Base-by-base conservation (phyloP, 805 yeast genomes). In the Hanseniaspora jakobsenii region DNA sequence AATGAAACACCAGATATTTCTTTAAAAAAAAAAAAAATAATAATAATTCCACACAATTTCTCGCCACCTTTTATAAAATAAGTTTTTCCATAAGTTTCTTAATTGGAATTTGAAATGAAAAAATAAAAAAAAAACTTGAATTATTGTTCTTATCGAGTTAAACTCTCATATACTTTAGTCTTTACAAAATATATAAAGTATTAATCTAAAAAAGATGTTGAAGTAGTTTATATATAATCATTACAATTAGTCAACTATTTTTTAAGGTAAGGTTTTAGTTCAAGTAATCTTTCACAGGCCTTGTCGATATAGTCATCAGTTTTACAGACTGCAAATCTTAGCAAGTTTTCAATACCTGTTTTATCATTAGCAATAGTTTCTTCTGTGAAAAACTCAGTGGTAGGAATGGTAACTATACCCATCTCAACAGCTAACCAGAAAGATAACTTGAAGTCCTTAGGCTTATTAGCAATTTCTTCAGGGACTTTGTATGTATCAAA, bases 371-470 rank as follows among this genome's bases (percentile, higher is more conserved):
- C 72, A 35, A 77, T 71, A 55, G 83, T 76, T 57, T 91, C 91
- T 62, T 89, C 97, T 17, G 39, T 32, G 36, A 38, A 45, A 22
- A 45, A 45, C 21, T 45, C 48, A n/a, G 95, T 81, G 23, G 97
- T 97, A 9, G 98, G 98, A 51, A 91, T 91, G 3, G 94, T 81
- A 17, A 91, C 97, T 32, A 91, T 93, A 9, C 98, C 98, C 47
- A 89, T 61, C 58, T 86, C 94, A 58, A 76, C 78, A 55, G 86
- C 85, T 48, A 91, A 69, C 96, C 97, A 91, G 64, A 83, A 84
- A 1, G 95, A 93, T 51, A 79, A 69, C 58, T 75, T 76, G 70
- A 86, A 91, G 65, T 91, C 98, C 51, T 77, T 77, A 13, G 94
- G 89, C 50, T 81, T 75, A 28, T 61, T 61, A 41, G 65, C 57